Percentiles rank a stretch among this genome's conserved stretches.
Conservation (phyloP, 2,329 filamentous ascomycete species). For the Colletotrichum truncatum region DNA sequence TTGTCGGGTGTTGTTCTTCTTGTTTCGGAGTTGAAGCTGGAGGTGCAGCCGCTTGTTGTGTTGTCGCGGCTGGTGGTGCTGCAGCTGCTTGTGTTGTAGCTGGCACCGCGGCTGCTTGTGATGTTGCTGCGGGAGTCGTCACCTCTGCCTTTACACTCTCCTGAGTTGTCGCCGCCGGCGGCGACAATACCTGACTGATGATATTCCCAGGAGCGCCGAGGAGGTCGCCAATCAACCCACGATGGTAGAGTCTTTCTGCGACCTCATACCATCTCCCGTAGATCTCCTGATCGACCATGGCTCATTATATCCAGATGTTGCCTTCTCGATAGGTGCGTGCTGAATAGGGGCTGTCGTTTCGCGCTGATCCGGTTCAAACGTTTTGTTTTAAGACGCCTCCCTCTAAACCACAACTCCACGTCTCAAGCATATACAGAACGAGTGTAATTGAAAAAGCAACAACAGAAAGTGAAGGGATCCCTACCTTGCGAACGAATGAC, state of each 20-base stretch:
- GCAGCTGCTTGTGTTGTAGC: slow-evolving; percentile 6
- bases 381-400: not conserved
- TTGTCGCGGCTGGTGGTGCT: not conserved
- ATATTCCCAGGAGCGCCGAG: slow-evolving; percentile 1
- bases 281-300: slow-evolving; percentile 13
- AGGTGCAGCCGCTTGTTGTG: not conserved
- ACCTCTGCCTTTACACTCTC: not conserved
- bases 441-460: not conserved
- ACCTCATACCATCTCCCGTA: slow-evolving; percentile 4
- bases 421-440: not conserved
- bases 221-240: slow-evolving; percentile 11
- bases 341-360: not conserved
- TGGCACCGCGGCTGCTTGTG: not conserved
- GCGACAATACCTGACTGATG: slow-evolving; percentile 14
- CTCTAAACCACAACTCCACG: not conserved
- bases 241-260: not conserved
- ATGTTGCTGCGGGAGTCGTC: too few relatives aligned
- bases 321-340: not conserved
- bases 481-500: slow-evolving; percentile 12
- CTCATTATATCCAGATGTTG: slow-evolving; percentile 14
- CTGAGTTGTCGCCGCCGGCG: slow-evolving; percentile 21
- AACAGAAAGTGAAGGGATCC: not conserved
- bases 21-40: not conserved
- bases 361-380: not conserved
- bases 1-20: not conserved